Conservation (phyloP, 805 yeast species). For the Teunomyces stri region DNA sequence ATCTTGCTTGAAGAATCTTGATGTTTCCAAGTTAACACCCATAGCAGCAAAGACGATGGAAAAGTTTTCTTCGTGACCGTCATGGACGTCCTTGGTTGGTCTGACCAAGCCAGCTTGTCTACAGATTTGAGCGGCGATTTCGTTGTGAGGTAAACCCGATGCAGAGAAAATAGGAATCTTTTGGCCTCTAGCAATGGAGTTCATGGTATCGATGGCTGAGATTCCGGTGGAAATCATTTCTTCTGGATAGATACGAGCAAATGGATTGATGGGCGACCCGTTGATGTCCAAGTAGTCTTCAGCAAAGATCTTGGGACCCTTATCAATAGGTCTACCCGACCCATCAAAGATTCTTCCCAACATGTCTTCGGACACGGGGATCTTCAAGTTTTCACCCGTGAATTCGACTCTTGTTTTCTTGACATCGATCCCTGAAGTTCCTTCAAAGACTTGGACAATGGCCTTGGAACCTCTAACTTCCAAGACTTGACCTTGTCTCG, state of each 20-base stretch:
- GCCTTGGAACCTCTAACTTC: conserved; percentile 98
- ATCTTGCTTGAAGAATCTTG: conserved; percentile 98
- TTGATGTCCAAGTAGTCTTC: conserved; percentile 98
- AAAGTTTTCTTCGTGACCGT: conserved; percentile 99
- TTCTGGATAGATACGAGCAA: conserved; percentile 97
- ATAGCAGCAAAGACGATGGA: conserved; percentile 98
- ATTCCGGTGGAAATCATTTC: conserved; percentile 99
- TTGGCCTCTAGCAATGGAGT: conserved; percentile 99
- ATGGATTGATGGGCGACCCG: conserved; percentile 98
- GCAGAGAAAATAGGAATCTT: conserved; percentile 99
- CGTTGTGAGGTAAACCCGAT: conserved; percentile 98
- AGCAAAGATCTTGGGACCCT: conserved; percentile 97
- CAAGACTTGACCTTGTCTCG: conserved; percentile 95
- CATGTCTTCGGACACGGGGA: conserved; percentile 95
- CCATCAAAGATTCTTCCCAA: conserved; percentile 98
- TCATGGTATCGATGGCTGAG: conserved; percentile 98
- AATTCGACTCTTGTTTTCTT: conserved; percentile 96
- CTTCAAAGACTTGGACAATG: conserved; percentile 97
- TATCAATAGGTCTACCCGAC: conserved; percentile 97
- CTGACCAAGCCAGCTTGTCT: conserved; percentile 99
- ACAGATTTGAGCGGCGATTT: conserved; percentile 99
- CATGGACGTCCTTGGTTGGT: conserved; percentile 99
- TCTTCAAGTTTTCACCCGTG: conserved; percentile 90
- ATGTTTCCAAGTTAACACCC: conserved; percentile 99
- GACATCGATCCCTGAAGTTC: conserved; percentile 98